Base-by-base conservation (phyloP, 345 rosid species). In the Eucalyptus globulus region DNA sequence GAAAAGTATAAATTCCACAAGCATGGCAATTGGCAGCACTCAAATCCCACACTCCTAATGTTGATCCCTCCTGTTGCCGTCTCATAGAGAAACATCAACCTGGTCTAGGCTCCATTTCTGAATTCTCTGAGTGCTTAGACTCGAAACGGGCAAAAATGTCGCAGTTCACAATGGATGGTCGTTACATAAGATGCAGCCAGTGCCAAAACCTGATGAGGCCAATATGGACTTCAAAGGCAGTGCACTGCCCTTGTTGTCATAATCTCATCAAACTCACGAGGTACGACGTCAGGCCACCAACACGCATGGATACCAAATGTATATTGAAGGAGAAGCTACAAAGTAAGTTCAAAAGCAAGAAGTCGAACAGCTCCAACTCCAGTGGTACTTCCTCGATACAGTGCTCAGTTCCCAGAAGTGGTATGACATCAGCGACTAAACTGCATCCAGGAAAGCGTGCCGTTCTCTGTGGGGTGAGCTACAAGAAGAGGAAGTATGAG, bases 381-480 rank as follows among this genome's bases (percentile, higher is more conserved):
- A 21, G 1, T 27, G 40, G 27, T 15, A 22, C 53, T 65, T 56
- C 76, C 29, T 12, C 27, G 24, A 17, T 14, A 50, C 34, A 37
- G 50, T 8, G 16, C 51, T 43, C 37, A 22, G 58, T 11, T 60
- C 56, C 67, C 19, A n/a, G 37, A 34, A 86, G 81, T 22, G 50
- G 56, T 21, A 16, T 60, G 67, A 43, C 56, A n/a, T 16, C 22
- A 62, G 26, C 50, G 11, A 9, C 47, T 5, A 17, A 80, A 34
- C 26, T 45, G 19, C 76, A 88, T 16, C 87, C 92, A 4, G 85
- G 80, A 62, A 94, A 93, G 91, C 94, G 95, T 5, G 95, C 96
- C 6, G 90, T 95, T 34, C 93, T 95, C 24, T 90, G 94, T 29
- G 95, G 95, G 47, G 93, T 95, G 13, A 92, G 91, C 37, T 94